A percentile compares a stretch with the other conserved stretches of the same genome.
Conservation (phyloP, 495 filamentous ascomycete species). For the Penicillium odoratum region DNA sequence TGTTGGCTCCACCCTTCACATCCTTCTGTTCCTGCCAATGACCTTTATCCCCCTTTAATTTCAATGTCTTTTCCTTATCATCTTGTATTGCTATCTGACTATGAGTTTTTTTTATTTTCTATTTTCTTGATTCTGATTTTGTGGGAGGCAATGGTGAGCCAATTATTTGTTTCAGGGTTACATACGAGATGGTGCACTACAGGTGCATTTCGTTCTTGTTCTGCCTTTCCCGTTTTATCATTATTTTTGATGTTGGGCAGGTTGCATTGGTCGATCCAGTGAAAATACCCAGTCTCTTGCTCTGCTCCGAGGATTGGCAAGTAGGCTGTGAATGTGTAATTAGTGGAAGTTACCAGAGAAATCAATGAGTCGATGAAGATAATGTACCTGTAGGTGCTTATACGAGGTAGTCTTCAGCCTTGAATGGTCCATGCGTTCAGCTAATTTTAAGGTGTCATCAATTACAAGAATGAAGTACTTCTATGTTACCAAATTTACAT, state of each 20-base stretch:
- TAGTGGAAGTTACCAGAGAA: conserved; percentile 24
- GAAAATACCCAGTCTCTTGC: conserved; percentile 20
- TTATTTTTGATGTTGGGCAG: conserved; percentile 19
- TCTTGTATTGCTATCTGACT: conserved; percentile 49
- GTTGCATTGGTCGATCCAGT: conserved; percentile 25
- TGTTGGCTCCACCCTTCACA: conserved; percentile 20
- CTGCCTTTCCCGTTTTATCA: conserved; percentile 13
- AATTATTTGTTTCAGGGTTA: conserved; percentile 8
- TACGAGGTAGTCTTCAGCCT: no score
- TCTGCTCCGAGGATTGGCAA: conserved; percentile 19
- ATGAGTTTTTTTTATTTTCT: conserved; percentile 35
- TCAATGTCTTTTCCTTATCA: conserved; percentile 31
- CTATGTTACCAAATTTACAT: no score
- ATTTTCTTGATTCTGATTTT: conserved; percentile 21
- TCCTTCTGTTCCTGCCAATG: conserved; percentile 23
- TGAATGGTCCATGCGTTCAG: no score
- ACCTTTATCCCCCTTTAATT: conserved; percentile 30
- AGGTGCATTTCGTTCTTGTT: not conserved
- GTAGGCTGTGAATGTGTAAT: conserved; percentile 26
- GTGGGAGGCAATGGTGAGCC: conserved; percentile 9
- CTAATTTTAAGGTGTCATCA: no score
- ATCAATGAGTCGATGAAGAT: conserved; percentile 27
- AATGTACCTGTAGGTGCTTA: not conserved
- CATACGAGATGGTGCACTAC: not conserved
- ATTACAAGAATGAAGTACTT: no score